Evolutionary conservation across 352 stramenopile genomes (phyloP), one percentile per base, ranked within the genome.

Genomic region (Globisporangium cystogenes): DNA sequence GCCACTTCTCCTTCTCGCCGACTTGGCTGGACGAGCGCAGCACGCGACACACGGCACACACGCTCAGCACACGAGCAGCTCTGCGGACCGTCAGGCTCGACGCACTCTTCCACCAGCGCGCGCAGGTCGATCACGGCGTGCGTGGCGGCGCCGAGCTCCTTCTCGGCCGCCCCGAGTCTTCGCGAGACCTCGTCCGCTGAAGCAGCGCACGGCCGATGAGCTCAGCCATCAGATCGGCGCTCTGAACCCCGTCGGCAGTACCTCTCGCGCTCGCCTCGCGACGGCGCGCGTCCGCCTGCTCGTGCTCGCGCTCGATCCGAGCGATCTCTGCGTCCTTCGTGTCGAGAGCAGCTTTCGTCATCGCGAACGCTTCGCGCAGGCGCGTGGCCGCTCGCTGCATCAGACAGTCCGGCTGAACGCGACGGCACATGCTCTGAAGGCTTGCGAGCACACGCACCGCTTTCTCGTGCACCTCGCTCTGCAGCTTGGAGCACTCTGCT

Each of bases 1-100:
- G 80, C 77, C 80, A 91, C 36, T 78, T 85, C 48, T 91, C 80
- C 43, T 74, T 86, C 64, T 91, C 80, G 12, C 57, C 46, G 39
- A 89, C 74, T 69, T 90, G 80, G 47, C 80, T 88, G 29, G 14
- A 51, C n/a, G n/a, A n/a, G n/a, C n/a, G 1, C 21, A 12, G 3
- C 39, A 16, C 39, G 21, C 0, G 8, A 21, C 21, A 15, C 21
- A 23, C 20, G 18, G 35, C 4, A n/a, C 26, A 37, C 24, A 35
- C 12, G 42, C 7, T n/a, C 11, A 18, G 31, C 26, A 29, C 26
- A 29, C 26, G 5, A 21, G 35, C 11, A 49, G 24, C 8, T 35
- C 40, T 11, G 14, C 12, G 18, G 18, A 18, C 12, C 11, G 43
- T 36, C 33, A 39, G 5, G 33, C 14, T 18, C 33, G 41, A 45